A percentile compares a stretch with the other conserved stretches of the same genome.
These are phyloP conservation scores for Alliaria petiolata DNA, from an alignment of 345 rosid genomes.

Conservation along the genomic window DNA sequence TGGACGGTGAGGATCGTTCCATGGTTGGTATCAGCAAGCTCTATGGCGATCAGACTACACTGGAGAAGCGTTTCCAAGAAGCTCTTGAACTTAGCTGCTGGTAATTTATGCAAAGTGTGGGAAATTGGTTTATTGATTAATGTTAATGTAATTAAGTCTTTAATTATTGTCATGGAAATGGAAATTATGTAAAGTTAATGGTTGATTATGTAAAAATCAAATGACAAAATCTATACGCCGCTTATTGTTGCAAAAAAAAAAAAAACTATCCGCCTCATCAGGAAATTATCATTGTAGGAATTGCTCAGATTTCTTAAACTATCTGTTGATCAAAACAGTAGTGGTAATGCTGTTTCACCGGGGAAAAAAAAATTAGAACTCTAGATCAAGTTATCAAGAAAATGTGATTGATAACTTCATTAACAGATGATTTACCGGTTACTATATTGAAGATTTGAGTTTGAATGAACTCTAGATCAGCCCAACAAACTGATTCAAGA, in stretches of 20 bases:
- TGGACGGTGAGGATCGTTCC: neutral
- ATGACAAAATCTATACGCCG: neutral
- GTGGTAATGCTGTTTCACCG: neutral
- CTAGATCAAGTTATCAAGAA: too few species aligned
- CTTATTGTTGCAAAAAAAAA: too few species aligned
- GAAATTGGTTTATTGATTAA: neutral
- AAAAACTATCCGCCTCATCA: neutral
- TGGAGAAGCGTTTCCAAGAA: conserved; percentile 41
- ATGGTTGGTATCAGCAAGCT: neutral
- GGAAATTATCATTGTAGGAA: neutral
- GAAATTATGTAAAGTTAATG: neutral
- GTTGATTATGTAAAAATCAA: neutral
- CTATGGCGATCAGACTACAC: conserved; percentile 21
- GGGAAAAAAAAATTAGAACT: too few species aligned
- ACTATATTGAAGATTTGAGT: too few species aligned
- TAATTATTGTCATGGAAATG: neutral
- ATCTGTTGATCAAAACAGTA: neutral
- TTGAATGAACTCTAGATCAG: too few species aligned
- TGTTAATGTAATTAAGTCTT: neutral
- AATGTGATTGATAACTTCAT: too few species aligned
- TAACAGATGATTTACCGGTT: too few species aligned
- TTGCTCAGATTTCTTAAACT: neutral
- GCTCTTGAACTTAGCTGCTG: conserved; percentile 47
- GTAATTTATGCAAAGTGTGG: neutral
- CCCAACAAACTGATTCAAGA: too few species aligned